Evolutionary conservation across 1,139 yeast species (phyloP).

Genomic region (Debaryomyces subglobosus): DNA sequence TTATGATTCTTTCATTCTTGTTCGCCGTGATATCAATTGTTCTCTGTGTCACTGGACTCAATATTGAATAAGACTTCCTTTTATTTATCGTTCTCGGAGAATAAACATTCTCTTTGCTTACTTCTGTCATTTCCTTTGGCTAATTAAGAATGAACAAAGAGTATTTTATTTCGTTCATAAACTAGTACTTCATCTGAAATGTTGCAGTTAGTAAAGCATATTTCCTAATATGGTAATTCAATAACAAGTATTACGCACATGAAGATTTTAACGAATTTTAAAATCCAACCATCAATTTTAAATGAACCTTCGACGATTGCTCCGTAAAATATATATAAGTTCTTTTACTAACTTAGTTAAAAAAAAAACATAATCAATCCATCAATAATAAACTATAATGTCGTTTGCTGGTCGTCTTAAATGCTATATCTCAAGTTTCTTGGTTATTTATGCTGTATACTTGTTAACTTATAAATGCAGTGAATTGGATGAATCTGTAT

Average conservation of each 20-base stretch:
- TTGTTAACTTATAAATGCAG: conserved; percentile 47
- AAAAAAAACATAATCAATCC: neutral
- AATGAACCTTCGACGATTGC: conserved; percentile 13
- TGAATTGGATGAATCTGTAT: conserved; percentile 33
- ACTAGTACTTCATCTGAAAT: neutral
- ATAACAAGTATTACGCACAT: conserved; percentile 13
- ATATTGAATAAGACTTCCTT: conserved; percentile 19
- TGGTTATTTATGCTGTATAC: conserved; percentile 40
- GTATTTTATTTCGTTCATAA: neutral
- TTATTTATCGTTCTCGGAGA: conserved; percentile 14
- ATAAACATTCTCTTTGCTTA: conserved; percentile 9
- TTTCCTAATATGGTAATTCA: conserved; percentile 13
- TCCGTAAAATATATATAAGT: conserved; percentile 5
- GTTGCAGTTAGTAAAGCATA: conserved; percentile 5
- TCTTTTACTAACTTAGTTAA: neutral
- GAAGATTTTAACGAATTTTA: conserved; percentile 7
- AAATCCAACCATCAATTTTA: conserved; percentile 2
- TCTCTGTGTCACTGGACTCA: conserved; percentile 13
- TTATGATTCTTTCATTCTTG: conserved; percentile 18
- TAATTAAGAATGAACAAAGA: neutral
- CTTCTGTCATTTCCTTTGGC: neutral
- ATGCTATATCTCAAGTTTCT: conserved; percentile 29
- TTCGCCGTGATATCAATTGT: conserved; percentile 6
- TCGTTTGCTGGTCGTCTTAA: conserved; percentile 21
- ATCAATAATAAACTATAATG: conserved; percentile 10